Evolutionary conservation across 352 stramenopile species (phyloP).

Genomic region (Globisporangium radiosum): DNA sequence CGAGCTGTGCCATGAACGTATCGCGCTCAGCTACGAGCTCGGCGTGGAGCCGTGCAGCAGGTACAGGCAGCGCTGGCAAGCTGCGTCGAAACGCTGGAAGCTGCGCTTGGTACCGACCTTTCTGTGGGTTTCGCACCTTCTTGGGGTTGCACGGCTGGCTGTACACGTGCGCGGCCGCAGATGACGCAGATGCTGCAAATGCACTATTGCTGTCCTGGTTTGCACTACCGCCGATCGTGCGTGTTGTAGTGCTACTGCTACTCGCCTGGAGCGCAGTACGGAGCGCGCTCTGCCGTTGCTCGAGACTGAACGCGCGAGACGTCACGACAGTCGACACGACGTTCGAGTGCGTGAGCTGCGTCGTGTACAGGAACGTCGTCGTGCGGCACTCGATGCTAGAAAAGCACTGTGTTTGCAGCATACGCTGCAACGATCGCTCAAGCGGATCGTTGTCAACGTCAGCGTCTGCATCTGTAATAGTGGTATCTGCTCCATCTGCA

Average conservation of each 20-base stretch:
- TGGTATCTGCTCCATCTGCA: slow-evolving; percentile 2
- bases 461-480: not conserved
- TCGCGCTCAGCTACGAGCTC: slow-evolving; percentile 48
- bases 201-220: slow-evolving; percentile 22
- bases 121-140: slow-evolving; percentile 22
- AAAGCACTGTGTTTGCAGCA: slow-evolving; percentile 27
- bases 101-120: slow-evolving; percentile 36
- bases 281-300: slow-evolving; percentile 8
- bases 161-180: slow-evolving; percentile 20
- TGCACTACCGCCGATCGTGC: slow-evolving; percentile 1
- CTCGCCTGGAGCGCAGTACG: not conserved
- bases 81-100: slow-evolving; percentile 43
- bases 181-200: not conserved
- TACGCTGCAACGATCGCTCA: slow-evolving; percentile 27
- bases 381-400: slow-evolving; percentile 26
- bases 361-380: slow-evolving; percentile 41
- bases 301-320: slow-evolving; percentile 19
- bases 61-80: slow-evolving; percentile 45
- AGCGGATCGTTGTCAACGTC: slow-evolving; percentile 5
- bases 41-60: slow-evolving; percentile 36
- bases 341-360: slow-evolving; percentile 55
- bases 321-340: slow-evolving; percentile 63
- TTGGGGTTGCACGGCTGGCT: slow-evolving; percentile 21
- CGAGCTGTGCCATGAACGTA: slow-evolving; percentile 52
- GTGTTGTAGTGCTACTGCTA: slow-evolving; percentile 7